Evolutionary conservation across 306 rosid genomes (phyloP).

Genomic region (Geum urbanum): DNA sequence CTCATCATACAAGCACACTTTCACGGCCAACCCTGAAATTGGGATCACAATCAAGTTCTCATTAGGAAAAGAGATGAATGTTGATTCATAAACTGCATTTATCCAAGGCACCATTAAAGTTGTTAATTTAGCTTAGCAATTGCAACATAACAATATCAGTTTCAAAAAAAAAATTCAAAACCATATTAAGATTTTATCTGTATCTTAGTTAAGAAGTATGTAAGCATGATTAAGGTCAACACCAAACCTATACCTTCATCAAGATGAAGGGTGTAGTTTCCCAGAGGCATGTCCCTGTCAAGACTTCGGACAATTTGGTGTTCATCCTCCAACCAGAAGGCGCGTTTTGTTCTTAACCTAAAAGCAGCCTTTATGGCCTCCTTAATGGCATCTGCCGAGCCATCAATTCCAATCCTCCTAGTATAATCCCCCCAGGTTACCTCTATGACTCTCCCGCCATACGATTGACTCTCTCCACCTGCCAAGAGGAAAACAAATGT

Average conservation of each 20-base stretch:
- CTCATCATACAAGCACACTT: slow-evolving; percentile 76
- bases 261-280: slow-evolving; percentile 86
- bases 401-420: slow-evolving; percentile 87
- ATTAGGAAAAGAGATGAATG: neutral
- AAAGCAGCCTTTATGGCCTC: slow-evolving; percentile 88
- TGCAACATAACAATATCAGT: neutral
- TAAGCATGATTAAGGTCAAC: neutral
- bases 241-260: slow-evolving; percentile 66
- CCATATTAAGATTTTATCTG: slow-evolving; percentile 1
- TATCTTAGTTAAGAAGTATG: neutral
- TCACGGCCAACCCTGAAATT: slow-evolving; percentile 75
- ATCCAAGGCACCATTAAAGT: neutral
- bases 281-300: slow-evolving; percentile 94
- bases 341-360: slow-evolving; percentile 83
- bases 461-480: slow-evolving; percentile 80
- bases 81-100: neutral
- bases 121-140: neutral
- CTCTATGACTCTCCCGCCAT: slow-evolving; percentile 83
- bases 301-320: slow-evolving; percentile 83
- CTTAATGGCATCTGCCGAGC: slow-evolving; percentile 83
- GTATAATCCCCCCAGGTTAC: slow-evolving; percentile 92
- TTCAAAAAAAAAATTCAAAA: neutral
- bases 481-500: slow-evolving; percentile 20
- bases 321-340: slow-evolving; percentile 98
- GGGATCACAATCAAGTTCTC: slow-evolving; percentile 18